A percentile compares a stretch with the other conserved stretches of the same genome.
phyloP scores from a whole-genome alignment of 2,329 filamentous ascomycete species.

The Macrophomina phaseolina region DNA sequence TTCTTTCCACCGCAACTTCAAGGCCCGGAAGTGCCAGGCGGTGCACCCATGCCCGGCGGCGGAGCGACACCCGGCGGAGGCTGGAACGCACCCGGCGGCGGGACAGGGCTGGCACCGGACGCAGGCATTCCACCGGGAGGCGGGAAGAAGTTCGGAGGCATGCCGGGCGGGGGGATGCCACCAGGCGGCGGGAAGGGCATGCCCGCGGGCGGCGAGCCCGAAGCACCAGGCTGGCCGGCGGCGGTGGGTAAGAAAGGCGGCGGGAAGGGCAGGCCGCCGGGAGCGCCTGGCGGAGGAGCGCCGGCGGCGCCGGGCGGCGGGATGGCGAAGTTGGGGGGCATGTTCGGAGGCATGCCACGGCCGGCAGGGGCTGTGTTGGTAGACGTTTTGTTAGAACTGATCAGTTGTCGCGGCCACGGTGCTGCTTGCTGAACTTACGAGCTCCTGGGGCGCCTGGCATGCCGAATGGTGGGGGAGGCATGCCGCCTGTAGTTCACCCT shows the following conservation, averaged over 20 bases:
- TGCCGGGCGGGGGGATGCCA: slow-evolving; percentile 30
- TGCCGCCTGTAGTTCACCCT: slow-evolving; percentile 24
- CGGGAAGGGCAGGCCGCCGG: slow-evolving; percentile 36
- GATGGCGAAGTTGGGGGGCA: slow-evolving; percentile 31
- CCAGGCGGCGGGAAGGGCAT: slow-evolving; percentile 48
- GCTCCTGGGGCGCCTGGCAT: slow-evolving; percentile 47
- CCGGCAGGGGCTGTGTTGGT: slow-evolving; percentile 30
- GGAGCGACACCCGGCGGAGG: slow-evolving; percentile 18
- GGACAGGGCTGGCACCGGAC: slow-evolving; percentile 11
- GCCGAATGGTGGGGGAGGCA: slow-evolving; percentile 44
- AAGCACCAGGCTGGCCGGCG: slow-evolving; percentile 19
- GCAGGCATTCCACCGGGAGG: slow-evolving; percentile 10
- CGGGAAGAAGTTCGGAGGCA: slow-evolving; percentile 36
- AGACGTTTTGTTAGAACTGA: slow-evolving; percentile 2
- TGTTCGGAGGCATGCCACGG: slow-evolving; percentile 40
- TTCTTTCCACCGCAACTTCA: neutral
- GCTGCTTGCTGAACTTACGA: slow-evolving; percentile 36
- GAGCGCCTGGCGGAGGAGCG: slow-evolving; percentile 28
- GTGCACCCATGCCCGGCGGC: slow-evolving; percentile 9
- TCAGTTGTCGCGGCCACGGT: neutral
- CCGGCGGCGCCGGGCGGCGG: slow-evolving; percentile 18
- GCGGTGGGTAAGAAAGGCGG: slow-evolving; percentile 33
- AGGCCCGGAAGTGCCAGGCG: slow-evolving; percentile 16
- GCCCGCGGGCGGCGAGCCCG: slow-evolving; percentile 42
- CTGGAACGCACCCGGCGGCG: slow-evolving; percentile 24